Conservation (phyloP, 768 basidiomycete species). For the Termitomyces sp. region DNA sequence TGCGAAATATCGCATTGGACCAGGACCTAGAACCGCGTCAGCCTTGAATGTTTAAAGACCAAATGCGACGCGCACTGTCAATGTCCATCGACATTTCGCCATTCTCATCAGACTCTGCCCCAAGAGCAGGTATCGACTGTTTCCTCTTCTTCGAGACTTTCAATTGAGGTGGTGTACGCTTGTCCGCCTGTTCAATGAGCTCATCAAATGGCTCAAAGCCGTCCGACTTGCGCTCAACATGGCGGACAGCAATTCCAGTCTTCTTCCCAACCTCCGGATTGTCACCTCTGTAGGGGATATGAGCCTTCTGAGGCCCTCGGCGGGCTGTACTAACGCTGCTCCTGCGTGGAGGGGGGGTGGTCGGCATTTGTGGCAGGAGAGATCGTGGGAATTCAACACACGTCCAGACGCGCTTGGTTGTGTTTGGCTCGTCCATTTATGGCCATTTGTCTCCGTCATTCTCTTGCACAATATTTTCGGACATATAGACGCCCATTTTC, state of each 20-base stretch:
- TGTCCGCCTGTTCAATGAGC: conserved; percentile 62
- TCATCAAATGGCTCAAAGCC: conserved; percentile 82
- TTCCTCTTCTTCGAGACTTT: conserved; percentile 44
- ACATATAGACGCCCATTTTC: conserved; percentile 7
- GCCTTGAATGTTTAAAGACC: conserved; percentile 1
- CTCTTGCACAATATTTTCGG: conserved; percentile 12
- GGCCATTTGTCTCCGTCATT: neutral
- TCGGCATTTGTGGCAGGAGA: neutral
- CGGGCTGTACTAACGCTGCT: conserved; percentile 3
- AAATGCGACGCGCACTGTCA: conserved; percentile 40
- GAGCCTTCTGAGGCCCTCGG: conserved; percentile 50
- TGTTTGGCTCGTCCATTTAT: conserved; percentile 11
- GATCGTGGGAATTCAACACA: conserved; percentile 3
- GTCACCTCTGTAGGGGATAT: conserved; percentile 75
- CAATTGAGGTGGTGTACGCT: conserved; percentile 53
- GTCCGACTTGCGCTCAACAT: conserved; percentile 69
- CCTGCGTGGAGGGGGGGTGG: conserved; percentile 3
- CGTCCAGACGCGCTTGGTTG: conserved; percentile 12
- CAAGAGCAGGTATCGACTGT: conserved; percentile 24
- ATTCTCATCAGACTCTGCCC: conserved; percentile 20
- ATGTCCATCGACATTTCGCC: conserved; percentile 80
- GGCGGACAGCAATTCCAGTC: conserved; percentile 68
- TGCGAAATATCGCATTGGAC: conserved; percentile 35
- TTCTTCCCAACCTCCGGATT: conserved; percentile 76
- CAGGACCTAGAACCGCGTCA: conserved; percentile 30